A percentile compares a stretch with the other conserved stretches of the same genome.
phyloP scores from a whole-genome alignment of 2,329 filamentous ascomycete species.

The Orbilia quercus region DNA sequence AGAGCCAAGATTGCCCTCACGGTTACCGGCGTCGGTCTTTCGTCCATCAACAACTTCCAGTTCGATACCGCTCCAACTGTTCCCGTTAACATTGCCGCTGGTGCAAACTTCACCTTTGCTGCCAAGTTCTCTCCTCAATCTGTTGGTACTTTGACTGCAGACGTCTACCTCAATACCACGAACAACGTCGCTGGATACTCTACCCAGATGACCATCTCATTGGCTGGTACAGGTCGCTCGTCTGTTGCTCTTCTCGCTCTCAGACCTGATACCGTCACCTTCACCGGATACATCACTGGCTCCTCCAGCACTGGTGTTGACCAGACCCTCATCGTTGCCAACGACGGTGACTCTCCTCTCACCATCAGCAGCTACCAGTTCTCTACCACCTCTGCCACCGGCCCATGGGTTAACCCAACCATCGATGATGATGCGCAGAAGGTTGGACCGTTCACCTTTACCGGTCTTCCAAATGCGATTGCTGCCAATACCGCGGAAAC shows the following conservation, averaged over 20 bases:
- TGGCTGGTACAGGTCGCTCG: slow-evolving; percentile 68
- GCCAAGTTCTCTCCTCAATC: slow-evolving; percentile 65
- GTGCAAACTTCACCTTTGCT: slow-evolving; percentile 64
- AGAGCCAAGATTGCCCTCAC: slow-evolving; percentile 65
- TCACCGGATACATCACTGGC: slow-evolving; percentile 67
- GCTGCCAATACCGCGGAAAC: slow-evolving; percentile 63
- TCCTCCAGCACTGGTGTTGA: slow-evolving; percentile 62
- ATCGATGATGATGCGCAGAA: slow-evolving; percentile 59
- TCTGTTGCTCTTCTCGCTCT: slow-evolving; percentile 65
- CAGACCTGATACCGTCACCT: slow-evolving; percentile 67
- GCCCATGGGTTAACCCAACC: slow-evolving; percentile 65
- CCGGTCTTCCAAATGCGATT: slow-evolving; percentile 66
- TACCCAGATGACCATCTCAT: slow-evolving; percentile 65
- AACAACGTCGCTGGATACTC: slow-evolving; percentile 67
- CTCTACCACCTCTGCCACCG: slow-evolving; percentile 65
- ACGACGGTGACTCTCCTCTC: slow-evolving; percentile 67
- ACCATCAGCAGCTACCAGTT: slow-evolving; percentile 65
- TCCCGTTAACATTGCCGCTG: slow-evolving; percentile 61
- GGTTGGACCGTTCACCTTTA: slow-evolving; percentile 67
- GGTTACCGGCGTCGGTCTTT: slow-evolving; percentile 64
- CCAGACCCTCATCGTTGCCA: slow-evolving; percentile 67
- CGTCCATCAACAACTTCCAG: slow-evolving; percentile 62
- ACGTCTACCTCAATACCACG: slow-evolving; percentile 67
- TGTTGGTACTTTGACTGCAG: slow-evolving; percentile 67
- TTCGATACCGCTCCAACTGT: slow-evolving; percentile 59